These are phyloP conservation scores for Arthroderma sp. DNA, from an alignment of 2,329 filamentous ascomycete genomes.

Conservation along the genomic window DNA sequence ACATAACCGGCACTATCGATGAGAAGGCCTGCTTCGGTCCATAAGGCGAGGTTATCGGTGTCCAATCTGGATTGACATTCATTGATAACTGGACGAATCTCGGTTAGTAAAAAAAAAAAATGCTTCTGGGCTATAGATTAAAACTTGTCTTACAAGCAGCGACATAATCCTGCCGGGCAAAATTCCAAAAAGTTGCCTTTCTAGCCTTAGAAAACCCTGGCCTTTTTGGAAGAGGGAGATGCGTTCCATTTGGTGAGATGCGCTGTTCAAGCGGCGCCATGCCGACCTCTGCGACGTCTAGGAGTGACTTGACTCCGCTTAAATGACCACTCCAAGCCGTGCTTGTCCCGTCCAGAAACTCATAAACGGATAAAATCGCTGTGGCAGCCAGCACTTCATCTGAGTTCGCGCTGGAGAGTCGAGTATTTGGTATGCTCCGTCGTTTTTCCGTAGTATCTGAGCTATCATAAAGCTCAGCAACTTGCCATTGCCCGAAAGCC, in stretches of 20 bases:
- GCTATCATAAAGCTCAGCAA: conserved; percentile 19
- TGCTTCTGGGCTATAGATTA: not conserved
- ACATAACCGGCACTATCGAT: conserved; percentile 42
- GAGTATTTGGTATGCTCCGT: conserved; percentile 32
- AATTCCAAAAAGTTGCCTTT: conserved; percentile 53
- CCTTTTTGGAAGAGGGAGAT: conserved; percentile 19
- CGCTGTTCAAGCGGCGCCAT: conserved; percentile 27
- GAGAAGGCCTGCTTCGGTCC: conserved; percentile 50
- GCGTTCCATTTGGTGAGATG: conserved; percentile 30
- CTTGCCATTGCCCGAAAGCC: conserved; percentile 25
- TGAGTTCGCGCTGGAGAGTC: conserved; percentile 26
- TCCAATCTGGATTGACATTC: conserved; percentile 48
- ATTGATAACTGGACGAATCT: conserved; percentile 35
- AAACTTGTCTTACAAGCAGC: conserved; percentile 40
- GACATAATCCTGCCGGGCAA: conserved; percentile 52
- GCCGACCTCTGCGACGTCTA: conserved; percentile 35
- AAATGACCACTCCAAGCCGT: conserved; percentile 52
- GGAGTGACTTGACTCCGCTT: conserved; percentile 50
- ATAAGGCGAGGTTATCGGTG: conserved; percentile 48
- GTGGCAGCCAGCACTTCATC: conserved; percentile 53
- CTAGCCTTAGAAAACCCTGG: conserved; percentile 41
- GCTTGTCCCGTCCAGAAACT: conserved; percentile 53
- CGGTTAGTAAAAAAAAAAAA: not conserved
- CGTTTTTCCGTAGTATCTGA: conserved; percentile 35
- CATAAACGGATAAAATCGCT: conserved; percentile 54